phyloP scores from a whole-genome alignment of 192 early-diverging fungal species.

The Coemansia sp. region DNA sequence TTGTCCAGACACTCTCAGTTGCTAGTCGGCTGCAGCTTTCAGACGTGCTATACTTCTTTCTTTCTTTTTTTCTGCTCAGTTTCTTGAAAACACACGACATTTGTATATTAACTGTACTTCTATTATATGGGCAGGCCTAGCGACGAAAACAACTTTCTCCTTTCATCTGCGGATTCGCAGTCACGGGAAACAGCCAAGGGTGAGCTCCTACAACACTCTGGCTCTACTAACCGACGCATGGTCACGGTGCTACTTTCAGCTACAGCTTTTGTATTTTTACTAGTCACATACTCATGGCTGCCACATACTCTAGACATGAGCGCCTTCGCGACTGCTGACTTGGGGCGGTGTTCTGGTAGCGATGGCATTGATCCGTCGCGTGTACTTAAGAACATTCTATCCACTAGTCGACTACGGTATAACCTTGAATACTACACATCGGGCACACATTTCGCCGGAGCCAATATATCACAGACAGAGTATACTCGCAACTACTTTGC shows the following conservation, averaged over 20 bases:
- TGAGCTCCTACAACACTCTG: background rate
- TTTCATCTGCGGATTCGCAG: background rate
- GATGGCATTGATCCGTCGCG: conserved; percentile 30
- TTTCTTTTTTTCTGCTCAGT: background rate
- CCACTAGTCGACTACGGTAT: conserved; percentile 33
- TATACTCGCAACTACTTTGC: conserved; percentile 56
- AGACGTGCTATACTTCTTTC: background rate
- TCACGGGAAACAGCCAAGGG: background rate
- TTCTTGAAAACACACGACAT: background rate
- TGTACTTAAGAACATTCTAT: conserved; percentile 50
- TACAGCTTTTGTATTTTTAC: conserved; percentile 13
- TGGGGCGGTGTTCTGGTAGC: background rate
- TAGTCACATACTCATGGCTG: conserved; percentile 7
- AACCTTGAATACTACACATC: conserved; percentile 59
- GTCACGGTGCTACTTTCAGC: conserved; percentile 1
- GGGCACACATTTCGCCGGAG: conserved; percentile 58
- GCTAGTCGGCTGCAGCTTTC: background rate
- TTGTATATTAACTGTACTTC: background rate
- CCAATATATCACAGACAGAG: conserved; percentile 49
- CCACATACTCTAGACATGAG: background rate
- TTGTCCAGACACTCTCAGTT: background rate
- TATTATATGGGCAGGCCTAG: background rate
- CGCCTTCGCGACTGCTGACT: background rate
- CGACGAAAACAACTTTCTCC: background rate
- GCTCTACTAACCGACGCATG: background rate